Evolutionary conservation across 352 stramenopile species (phyloP), one percentile per base, ranked within the genome.

Genomic region (Phytopythium kandeliae): DNA sequence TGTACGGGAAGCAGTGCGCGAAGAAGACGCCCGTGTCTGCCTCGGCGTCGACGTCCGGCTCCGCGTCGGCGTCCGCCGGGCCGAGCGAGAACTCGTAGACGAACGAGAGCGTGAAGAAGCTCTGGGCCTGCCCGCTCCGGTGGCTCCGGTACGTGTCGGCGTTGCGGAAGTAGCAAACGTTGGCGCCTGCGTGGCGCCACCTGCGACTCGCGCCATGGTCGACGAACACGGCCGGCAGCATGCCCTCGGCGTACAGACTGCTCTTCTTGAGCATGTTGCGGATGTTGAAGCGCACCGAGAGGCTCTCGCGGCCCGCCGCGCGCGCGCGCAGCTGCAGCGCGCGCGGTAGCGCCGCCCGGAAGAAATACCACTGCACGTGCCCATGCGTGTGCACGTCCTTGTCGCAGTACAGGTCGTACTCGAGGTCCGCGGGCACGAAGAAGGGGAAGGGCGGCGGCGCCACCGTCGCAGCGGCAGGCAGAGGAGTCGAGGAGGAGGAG

Each of bases 281-380:
- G 33, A 96, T 72, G 54, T 95, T 95, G 63, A 96, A 92, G 54
- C 81, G 72, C 4, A 91, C 73, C 28, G 42, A 65, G 33, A 81
- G n/a, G 12, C 28, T 49, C 17, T 59, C 13, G 55, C 38, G 28
- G 61, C 54, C 21, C 51, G 37, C 34, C 60, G 54, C 25, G 24
- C 34, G 28, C 44, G 16, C 62, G 31, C 36, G 35, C 17, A 11
- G 44, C 36, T 12, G 48, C 24, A 15, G 4, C 4, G 21, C 42
- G 45, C 47, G 58, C 1, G 68, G 62, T 19, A 81, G 25, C 0
- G 47, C 65, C 0, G 75, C 71, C 11, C 72, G 65, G 57, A 96
- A 96, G 49, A 94, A 95, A 55, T 91, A 96, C 86, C 87, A 96
- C 63, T 96, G 87, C 48, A 94, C 80, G 55, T 95, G 79, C 17